Base-by-base conservation (phyloP, 202 grass and related monocot species). In the Bolboschoenoplectus hybrid region DNA sequence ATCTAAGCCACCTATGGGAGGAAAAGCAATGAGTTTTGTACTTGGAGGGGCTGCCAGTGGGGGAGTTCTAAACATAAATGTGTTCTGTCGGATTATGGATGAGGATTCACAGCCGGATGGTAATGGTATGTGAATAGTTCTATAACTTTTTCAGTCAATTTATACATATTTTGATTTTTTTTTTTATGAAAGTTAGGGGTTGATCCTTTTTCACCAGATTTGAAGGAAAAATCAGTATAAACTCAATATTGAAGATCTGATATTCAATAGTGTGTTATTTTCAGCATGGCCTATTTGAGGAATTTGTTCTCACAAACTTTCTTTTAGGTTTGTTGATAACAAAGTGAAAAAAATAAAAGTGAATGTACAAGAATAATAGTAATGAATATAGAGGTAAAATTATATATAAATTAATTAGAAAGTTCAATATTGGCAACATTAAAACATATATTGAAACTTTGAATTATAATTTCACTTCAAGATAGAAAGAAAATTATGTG, bases 51-150 rank as follows among this genome's bases (percentile, higher is more conserved):
- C 85, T 5, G 93, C 88, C 4, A 71, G 63, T 63, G 95, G 93
- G 0, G 93, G 91, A 0, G 82, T 92, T 20, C 89, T 98, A 36
- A 93, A 74, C 5, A 56, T 98, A 1, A 95, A 87, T 56, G 80
- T 95, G 35, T 98, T 89, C 70, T 95, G 93, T 12, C 88, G 95
- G 85, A 92, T 93, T 71, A 91, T 97, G 87, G 92, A 91, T 65
- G 82, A 89, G 32, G 88, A 97, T 77, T 67, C 50, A 45, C 73
- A 81, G 56, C 26, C 26, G 26, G 85, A 58, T 56, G 17, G 81
- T 64, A 69, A 83, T 60, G 94, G 94, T 97, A 93, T 50, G 88
- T 85, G 14, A 38, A 20, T 13, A 82, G 46, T 4, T 82, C 36
- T 83, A 38, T 66, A 51, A 49, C 39, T 67, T 83, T 62, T 26